These are phyloP conservation scores for Coffea eugenioides DNA, from an alignment of 257 asterid genomes.

Conservation along the genomic window DNA sequence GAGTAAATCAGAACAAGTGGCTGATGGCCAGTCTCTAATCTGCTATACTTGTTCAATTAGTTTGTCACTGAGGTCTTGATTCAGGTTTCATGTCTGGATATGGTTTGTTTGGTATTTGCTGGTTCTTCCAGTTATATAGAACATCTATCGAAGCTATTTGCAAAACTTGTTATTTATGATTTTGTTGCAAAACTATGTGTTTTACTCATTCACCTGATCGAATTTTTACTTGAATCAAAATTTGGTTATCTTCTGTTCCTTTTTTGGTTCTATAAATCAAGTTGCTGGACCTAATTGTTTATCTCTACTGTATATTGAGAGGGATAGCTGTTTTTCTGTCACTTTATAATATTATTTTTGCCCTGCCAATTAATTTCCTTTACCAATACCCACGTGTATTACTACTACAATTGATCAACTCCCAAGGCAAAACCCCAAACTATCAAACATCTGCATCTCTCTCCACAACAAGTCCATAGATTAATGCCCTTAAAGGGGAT, in stretches of 20 bases:
- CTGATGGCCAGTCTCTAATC: neutral
- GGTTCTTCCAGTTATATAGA: neutral
- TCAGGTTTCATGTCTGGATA: neutral
- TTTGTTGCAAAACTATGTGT: neutral
- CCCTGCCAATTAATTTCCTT: too few species aligned
- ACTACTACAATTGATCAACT: too few species aligned
- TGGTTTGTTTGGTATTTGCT: neutral
- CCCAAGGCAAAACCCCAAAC: too few species aligned
- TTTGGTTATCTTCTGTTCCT: neutral
- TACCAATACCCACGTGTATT: too few species aligned
- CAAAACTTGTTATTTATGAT: neutral
- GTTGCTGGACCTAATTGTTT: neutral
- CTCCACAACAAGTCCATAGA: too few species aligned
- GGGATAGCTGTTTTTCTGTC: too few species aligned
- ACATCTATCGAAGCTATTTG: neutral
- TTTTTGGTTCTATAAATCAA: neutral
- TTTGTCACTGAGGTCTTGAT: neutral
- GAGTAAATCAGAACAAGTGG: neutral
- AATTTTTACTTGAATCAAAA: neutral
- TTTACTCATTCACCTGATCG: neutral
- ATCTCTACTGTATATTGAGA: neutral
- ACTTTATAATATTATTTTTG: too few species aligned
- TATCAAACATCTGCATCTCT: too few species aligned
- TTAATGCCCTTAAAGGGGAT: too few species aligned
- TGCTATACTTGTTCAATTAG: neutral